phyloP scores from a whole-genome alignment of 2,329 filamentous ascomycete species.

The Podosphaera fusca region DNA sequence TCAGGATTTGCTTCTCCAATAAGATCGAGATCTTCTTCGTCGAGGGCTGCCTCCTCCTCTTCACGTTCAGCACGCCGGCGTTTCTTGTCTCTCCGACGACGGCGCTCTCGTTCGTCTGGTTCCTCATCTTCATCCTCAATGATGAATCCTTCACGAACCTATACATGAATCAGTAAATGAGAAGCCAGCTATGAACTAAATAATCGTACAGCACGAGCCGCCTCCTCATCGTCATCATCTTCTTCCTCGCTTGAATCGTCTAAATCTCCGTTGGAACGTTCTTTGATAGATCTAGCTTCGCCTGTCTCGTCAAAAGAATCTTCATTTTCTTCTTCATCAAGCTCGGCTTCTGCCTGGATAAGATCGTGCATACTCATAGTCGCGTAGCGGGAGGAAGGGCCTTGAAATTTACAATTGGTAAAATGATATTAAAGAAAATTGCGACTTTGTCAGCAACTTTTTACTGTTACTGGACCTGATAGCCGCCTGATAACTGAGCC shows the following conservation, averaged over 20 bases:
- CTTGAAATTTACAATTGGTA: neutral
- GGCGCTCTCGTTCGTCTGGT: slow-evolving; percentile 30
- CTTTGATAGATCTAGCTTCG: slow-evolving; percentile 25
- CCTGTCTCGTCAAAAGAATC: slow-evolving; percentile 58
- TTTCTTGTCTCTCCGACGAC: slow-evolving; percentile 46
- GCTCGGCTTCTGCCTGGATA: slow-evolving; percentile 64
- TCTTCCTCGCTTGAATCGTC: slow-evolving; percentile 85
- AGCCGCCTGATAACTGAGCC: too few species aligned
- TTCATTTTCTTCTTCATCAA: slow-evolving; percentile 69
- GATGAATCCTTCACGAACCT: slow-evolving; percentile 90
- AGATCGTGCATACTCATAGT: slow-evolving; percentile 53
- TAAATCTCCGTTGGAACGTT: slow-evolving; percentile 21
- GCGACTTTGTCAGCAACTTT: too few species aligned
- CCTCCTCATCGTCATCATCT: slow-evolving; percentile 77
- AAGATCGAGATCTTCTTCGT: slow-evolving; percentile 88
- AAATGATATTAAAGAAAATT: neutral
- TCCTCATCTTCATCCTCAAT: slow-evolving; percentile 73
- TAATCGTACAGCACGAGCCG: slow-evolving; percentile 42
- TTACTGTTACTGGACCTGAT: too few species aligned
- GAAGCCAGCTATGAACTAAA: neutral
- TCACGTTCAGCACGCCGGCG: slow-evolving; percentile 55
- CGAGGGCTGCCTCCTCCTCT: slow-evolving; percentile 62
- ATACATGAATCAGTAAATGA: slow-evolving; percentile 5
- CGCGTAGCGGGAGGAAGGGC: slow-evolving; percentile 4
- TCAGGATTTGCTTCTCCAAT: slow-evolving; percentile 66